Evolutionary conservation across 2,329 filamentous ascomycete species (phyloP).

Genomic region (Fusarium floridanum): DNA sequence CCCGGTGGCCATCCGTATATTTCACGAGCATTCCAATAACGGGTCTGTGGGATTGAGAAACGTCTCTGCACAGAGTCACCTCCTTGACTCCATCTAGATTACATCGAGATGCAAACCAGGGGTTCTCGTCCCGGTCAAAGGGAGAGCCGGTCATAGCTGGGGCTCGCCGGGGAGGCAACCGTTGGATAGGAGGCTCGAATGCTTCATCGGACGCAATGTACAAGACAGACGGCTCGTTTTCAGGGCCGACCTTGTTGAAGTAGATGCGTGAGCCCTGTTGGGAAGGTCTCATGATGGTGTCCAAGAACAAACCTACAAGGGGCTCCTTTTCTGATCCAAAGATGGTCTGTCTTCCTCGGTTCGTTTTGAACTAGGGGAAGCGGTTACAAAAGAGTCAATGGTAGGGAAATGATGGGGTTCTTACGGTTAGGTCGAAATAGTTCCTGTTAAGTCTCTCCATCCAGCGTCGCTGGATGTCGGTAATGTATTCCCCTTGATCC

Average conservation of each 20-base stretch:
- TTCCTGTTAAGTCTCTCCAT: background rate
- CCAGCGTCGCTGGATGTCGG: background rate
- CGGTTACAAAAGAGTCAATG: background rate
- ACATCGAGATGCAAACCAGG: background rate
- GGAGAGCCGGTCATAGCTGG: background rate
- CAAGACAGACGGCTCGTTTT: background rate
- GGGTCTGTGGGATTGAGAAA: background rate
- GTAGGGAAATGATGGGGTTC: background rate
- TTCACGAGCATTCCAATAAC: background rate
- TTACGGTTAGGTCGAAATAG: background rate
- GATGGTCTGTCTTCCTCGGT: background rate
- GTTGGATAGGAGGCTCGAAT: background rate
- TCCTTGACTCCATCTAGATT: background rate
- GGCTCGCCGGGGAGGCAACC: too few species aligned
- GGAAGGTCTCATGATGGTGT: background rate
- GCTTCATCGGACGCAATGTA: background rate
- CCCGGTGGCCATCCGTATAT: background rate
- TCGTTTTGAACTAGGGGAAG: background rate
- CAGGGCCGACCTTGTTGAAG: background rate
- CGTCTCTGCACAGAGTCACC: background rate
- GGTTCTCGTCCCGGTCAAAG: background rate
- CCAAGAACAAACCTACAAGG: too few species aligned
- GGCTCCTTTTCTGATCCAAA: background rate
- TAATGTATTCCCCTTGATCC: background rate
- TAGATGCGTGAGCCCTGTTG: background rate